Evolutionary conservation across 257 asterid genomes (phyloP).

Genomic region (Nyctanthes arbortristis): DNA sequence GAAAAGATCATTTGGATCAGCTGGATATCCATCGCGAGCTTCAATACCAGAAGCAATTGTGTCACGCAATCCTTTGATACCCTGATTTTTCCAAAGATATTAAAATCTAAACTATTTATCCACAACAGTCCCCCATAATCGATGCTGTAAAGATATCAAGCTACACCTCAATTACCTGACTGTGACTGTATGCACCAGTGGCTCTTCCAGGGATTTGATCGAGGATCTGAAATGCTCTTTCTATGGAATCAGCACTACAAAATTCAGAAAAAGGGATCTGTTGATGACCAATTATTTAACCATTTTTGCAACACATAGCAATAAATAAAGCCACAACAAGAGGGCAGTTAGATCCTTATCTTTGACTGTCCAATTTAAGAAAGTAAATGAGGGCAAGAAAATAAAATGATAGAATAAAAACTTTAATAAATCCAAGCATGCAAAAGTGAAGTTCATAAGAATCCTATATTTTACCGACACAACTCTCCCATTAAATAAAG

Average conservation of each 20-base stretch:
- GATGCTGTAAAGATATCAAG: not conserved
- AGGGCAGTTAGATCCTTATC: not conserved
- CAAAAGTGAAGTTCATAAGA: not conserved
- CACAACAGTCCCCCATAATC: not conserved
- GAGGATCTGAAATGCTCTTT: slow-evolving; percentile 86
- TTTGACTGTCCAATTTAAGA: not conserved
- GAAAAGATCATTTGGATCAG: slow-evolving; percentile 89
- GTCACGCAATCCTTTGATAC: slow-evolving; percentile 95
- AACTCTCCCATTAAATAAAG: not conserved
- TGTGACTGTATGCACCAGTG: slow-evolving; percentile 99
- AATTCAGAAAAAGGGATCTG: slow-evolving; percentile 7
- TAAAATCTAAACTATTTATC: not conserved
- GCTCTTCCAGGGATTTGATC: slow-evolving; percentile 99
- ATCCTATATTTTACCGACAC: not conserved
- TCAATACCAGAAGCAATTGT: slow-evolving; percentile 90
- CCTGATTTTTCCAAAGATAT: slow-evolving; percentile 44
- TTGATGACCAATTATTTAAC: slow-evolving; percentile 4
- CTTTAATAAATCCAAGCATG: too few species aligned
- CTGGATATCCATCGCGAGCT: slow-evolving; percentile 97
- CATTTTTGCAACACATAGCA: slow-evolving; percentile 2
- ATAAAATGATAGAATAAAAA: not conserved
- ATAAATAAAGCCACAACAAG: not conserved
- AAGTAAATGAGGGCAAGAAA: not conserved
- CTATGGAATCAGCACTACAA: slow-evolving; percentile 88
- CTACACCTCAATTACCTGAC: slow-evolving; percentile 62